Conservation (phyloP, 164 flowering plant genomes). For the Saururus chinensis region DNA sequence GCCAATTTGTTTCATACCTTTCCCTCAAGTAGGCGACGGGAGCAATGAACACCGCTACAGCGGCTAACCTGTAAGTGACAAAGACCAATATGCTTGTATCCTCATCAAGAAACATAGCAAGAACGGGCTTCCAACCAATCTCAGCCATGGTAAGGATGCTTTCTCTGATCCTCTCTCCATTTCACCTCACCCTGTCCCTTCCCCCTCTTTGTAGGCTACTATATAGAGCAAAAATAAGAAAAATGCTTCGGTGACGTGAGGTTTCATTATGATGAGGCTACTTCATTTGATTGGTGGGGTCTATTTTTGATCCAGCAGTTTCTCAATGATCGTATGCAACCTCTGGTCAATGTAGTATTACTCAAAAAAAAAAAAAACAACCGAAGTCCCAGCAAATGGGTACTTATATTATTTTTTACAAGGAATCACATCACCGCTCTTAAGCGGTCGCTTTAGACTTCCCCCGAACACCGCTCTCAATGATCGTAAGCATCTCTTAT, state of each 20-base stretch:
- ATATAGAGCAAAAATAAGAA: neutral
- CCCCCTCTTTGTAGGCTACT: neutral
- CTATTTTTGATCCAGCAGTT: too few relatives aligned
- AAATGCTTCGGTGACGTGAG: slow-evolving; percentile 23
- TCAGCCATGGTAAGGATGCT: slow-evolving; percentile 15
- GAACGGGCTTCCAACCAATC: slow-evolving; percentile 38
- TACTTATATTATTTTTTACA: too few relatives aligned
- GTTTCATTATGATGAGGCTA: slow-evolving; percentile 23
- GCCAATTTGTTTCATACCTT: too few relatives aligned
- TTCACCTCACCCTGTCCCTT: neutral
- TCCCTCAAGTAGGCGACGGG: slow-evolving; percentile 23
- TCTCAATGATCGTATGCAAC: too few relatives aligned
- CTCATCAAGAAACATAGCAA: slow-evolving; percentile 46
- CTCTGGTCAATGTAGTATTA: too few relatives aligned
- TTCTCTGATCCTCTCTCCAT: neutral
- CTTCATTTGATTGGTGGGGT: too few relatives aligned
- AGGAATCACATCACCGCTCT: too few relatives aligned
- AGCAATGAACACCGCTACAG: slow-evolving; percentile 42
- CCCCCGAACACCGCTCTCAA: too few relatives aligned
- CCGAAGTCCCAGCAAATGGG: too few relatives aligned
- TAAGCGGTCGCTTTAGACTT: neutral
- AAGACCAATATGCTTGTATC: slow-evolving; percentile 50
- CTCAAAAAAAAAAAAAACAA: too few relatives aligned
- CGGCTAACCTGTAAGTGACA: slow-evolving; percentile 44
- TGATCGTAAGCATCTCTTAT: too few relatives aligned